A percentile compares a stretch with the other conserved stretches of the same genome.
These are phyloP conservation scores for Epichloe gansuensis DNA, from an alignment of 2,329 filamentous ascomycete genomes.

Conservation along the genomic window DNA sequence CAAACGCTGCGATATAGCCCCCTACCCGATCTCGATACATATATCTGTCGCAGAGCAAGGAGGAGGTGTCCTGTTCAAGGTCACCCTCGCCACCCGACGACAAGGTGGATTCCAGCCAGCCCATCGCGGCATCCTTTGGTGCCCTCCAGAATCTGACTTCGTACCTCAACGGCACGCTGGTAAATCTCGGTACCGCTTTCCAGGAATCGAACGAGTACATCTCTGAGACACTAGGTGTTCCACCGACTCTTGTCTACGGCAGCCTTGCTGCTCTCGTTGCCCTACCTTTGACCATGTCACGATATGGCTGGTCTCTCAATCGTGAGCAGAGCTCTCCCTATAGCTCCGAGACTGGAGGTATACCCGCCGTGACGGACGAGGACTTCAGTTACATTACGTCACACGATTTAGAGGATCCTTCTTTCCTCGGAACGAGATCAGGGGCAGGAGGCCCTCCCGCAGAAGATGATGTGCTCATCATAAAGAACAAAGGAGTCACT, in stretches of 20 bases:
- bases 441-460: slow-evolving; percentile 9
- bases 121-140: slow-evolving; percentile 49
- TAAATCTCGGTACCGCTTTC: slow-evolving; percentile 35
- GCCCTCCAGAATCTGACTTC: slow-evolving; percentile 48
- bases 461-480: slow-evolving; percentile 59
- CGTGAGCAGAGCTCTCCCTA: slow-evolving; percentile 41
- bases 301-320: slow-evolving; percentile 37
- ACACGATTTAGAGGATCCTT: slow-evolving; percentile 48
- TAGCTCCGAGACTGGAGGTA: slow-evolving; percentile 32
- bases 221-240: slow-evolving; percentile 36
- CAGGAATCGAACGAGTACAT: slow-evolving; percentile 40
- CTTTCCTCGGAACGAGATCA: slow-evolving; percentile 9
- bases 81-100: slow-evolving; percentile 26
- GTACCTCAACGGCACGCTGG: slow-evolving; percentile 42
- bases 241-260: slow-evolving; percentile 36
- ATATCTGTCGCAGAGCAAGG: neutral
- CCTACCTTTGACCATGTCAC: slow-evolving; percentile 40
- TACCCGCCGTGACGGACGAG: slow-evolving; percentile 56
- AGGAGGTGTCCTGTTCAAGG: slow-evolving; percentile 23
- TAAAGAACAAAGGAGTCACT: slow-evolving; percentile 54
- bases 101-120: slow-evolving; percentile 52
- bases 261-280: slow-evolving; percentile 37
- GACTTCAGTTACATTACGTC: slow-evolving; percentile 79
- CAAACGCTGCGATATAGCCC: neutral
- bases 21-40: neutral